phyloP scores from a whole-genome alignment of 306 rosid species.

The Phaseolus lunatus region DNA sequence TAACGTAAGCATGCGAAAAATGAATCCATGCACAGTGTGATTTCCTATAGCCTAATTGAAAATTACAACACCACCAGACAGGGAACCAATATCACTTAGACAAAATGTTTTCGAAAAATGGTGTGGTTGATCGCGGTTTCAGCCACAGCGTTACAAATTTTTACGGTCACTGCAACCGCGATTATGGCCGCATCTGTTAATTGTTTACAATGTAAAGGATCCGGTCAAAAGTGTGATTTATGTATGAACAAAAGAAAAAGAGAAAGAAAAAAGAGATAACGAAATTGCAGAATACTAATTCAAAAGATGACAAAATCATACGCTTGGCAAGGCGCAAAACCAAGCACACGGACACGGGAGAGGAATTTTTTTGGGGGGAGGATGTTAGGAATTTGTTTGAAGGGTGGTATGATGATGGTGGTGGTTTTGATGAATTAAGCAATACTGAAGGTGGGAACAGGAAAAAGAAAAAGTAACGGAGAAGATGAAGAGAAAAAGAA shows the following conservation, averaged over 20 bases:
- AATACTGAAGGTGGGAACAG: neutral
- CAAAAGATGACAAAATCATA: neutral
- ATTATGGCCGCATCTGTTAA: too few relatives aligned
- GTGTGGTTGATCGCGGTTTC: neutral
- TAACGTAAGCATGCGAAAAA: neutral
- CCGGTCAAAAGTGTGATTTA: too few relatives aligned
- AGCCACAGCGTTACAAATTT: too few relatives aligned
- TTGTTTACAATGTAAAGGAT: too few relatives aligned
- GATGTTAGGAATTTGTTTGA: slow-evolving; percentile 3
- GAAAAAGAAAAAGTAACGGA: neutral
- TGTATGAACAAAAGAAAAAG: neutral
- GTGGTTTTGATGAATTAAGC: slow-evolving; percentile 6
- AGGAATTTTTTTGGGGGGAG: neutral
- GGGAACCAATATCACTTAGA: too few relatives aligned
- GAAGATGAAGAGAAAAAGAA: neutral
- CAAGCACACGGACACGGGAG: neutral
- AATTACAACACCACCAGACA: too few relatives aligned
- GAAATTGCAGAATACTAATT: neutral
- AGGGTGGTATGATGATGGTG: slow-evolving; percentile 30
- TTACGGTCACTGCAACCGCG: too few relatives aligned
- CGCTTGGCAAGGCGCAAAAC: slow-evolving; percentile 1
- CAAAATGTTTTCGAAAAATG: neutral
- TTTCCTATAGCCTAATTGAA: neutral
- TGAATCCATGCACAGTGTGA: neutral
- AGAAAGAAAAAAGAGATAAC: neutral